Conservation (phyloP, 176 grass and related monocot species). For the Avena insularis region DNA sequence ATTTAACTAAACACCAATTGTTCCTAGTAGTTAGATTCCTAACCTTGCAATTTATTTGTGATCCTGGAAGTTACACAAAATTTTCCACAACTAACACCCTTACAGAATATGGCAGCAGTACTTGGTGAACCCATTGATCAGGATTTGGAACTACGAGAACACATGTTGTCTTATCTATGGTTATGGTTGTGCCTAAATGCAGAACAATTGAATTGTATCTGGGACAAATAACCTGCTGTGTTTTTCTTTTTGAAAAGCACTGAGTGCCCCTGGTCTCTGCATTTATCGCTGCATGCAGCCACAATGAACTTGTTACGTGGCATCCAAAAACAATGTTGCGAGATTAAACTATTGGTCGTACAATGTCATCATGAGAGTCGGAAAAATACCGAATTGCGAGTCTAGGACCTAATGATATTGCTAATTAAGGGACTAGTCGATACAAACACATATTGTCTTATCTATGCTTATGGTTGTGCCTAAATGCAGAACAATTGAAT, state of each 20-base stretch:
- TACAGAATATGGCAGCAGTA: background rate
- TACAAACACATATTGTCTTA: background rate
- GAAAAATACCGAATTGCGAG: background rate
- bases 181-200: slow-evolving; percentile 5
- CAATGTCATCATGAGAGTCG: background rate
- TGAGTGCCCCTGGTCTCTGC: background rate
- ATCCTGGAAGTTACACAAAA: slow-evolving; percentile 6
- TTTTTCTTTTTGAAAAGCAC: background rate
- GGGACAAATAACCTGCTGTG: background rate
- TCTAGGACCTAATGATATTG: background rate
- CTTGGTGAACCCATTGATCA: background rate
- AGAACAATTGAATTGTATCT: slow-evolving; percentile 15
- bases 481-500: slow-evolving; percentile 11
- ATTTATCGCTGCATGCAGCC: background rate
- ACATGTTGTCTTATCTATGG: background rate
- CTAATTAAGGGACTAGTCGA: background rate
- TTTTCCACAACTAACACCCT: background rate
- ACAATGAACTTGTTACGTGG: background rate
- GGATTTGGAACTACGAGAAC: background rate
- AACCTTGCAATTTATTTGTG: slow-evolving; percentile 26
- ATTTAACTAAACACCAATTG: background rate
- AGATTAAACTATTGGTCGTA: background rate
- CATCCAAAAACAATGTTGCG: background rate
- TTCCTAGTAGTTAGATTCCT: background rate
- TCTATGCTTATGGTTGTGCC: background rate